These are phyloP conservation scores for Hyaloscypha bicolor DNA, from an alignment of 495 filamentous ascomycete genomes.

Conservation along the genomic window DNA sequence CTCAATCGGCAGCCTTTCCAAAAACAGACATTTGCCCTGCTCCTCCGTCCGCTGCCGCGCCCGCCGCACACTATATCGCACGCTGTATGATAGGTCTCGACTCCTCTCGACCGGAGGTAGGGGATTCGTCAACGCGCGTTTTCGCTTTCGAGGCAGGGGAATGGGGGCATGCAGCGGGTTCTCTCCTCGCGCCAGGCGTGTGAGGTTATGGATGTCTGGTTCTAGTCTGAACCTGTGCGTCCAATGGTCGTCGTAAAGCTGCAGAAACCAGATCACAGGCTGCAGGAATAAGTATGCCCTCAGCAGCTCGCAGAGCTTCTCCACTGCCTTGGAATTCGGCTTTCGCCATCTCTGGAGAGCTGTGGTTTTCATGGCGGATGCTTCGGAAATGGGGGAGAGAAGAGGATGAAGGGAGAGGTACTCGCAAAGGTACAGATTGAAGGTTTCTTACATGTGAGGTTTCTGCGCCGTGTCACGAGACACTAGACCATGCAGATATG, in stretches of 20 bases:
- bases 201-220: slow-evolving; percentile 23
- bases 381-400: background rate
- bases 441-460: background rate
- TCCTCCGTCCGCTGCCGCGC: slow-evolving; percentile 22
- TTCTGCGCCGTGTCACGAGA: background rate
- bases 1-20: slow-evolving; percentile 20
- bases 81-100: slow-evolving; percentile 17
- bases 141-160: slow-evolving; percentile 22
- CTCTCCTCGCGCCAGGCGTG: slow-evolving; percentile 12
- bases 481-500: background rate
- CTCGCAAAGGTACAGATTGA: background rate
- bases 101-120: slow-evolving; percentile 15
- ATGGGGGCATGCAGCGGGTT: slow-evolving; percentile 13
- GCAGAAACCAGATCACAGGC: slow-evolving; percentile 23
- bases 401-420: background rate
- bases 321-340: background rate
- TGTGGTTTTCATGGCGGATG: background rate
- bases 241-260: slow-evolving; percentile 24
- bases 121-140: slow-evolving; percentile 25
- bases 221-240: slow-evolving; percentile 6
- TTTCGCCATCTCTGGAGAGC: background rate
- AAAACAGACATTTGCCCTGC: slow-evolving; percentile 14
- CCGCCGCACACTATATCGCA: slow-evolving; percentile 23
- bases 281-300: slow-evolving; percentile 9
- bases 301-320: slow-evolving; percentile 4